These are phyloP conservation scores for Schwanniomyces occidentalis DNA, from an alignment of 805 yeast genomes.

Conservation along the genomic window DNA sequence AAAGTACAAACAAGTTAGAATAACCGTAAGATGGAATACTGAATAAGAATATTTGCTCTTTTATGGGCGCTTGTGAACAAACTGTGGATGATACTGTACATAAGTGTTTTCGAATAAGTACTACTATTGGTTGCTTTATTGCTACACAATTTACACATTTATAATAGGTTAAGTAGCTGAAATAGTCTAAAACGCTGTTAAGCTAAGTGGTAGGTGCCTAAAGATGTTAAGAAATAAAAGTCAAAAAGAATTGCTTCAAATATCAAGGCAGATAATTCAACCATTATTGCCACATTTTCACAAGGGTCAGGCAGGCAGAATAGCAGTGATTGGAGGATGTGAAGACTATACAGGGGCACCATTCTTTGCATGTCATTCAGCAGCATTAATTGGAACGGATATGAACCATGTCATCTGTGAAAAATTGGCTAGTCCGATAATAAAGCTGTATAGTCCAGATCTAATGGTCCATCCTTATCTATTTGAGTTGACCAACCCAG, in stretches of 20 bases:
- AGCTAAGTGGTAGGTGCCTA: not conserved
- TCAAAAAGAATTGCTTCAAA: conserved; percentile 46
- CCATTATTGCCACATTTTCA: conserved; percentile 71
- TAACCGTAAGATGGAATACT: no score
- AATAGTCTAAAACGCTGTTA: no score
- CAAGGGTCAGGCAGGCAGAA: conserved; percentile 90
- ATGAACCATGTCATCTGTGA: conserved; percentile 91
- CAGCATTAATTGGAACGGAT: conserved; percentile 85
- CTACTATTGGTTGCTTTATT: no score
- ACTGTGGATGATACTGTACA: no score
- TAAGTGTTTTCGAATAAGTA: no score
- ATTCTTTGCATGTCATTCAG: conserved; percentile 81
- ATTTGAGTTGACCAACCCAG: conserved; percentile 45
- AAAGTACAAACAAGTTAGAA: no score
- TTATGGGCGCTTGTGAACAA: no score
- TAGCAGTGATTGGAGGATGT: conserved; percentile 90
- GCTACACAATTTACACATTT: no score
- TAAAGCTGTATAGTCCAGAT: conserved; percentile 88
- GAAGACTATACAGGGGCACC: conserved; percentile 98
- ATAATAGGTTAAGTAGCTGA: no score
- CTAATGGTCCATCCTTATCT: conserved; percentile 95
- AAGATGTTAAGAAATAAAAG: conserved; percentile 26
- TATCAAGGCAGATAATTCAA: conserved; percentile 64
- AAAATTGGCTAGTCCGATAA: conserved; percentile 69
- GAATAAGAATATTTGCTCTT: no score